These are phyloP conservation scores for Jaapia argillacea DNA, from an alignment of 768 basidiomycete species.

Conservation along the genomic window DNA sequence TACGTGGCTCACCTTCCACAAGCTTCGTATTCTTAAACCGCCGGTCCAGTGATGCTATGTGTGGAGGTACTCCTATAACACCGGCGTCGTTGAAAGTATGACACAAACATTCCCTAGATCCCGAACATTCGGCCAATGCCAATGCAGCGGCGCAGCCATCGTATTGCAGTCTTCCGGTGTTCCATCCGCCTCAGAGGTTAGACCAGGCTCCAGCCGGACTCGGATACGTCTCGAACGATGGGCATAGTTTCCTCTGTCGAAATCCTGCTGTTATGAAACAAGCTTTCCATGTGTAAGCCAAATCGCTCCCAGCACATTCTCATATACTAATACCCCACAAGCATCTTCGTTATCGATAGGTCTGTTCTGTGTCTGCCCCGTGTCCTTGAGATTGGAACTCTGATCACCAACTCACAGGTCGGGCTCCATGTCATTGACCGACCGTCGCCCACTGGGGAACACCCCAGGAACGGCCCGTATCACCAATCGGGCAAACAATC, in stretches of 20 bases:
- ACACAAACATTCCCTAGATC: conserved; percentile 21
- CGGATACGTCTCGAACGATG: conserved; percentile 47
- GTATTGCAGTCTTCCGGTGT: conserved; percentile 42
- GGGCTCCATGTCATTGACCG: conserved; percentile 32
- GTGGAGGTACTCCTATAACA: conserved; percentile 27
- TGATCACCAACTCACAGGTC: too few species aligned
- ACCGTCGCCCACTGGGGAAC: conserved; percentile 32
- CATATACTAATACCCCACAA: conserved; percentile 16
- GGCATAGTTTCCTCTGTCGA: conserved; percentile 42
- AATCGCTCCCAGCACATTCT: not conserved
- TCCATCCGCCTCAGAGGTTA: conserved; percentile 31
- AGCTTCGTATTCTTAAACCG: too few species aligned
- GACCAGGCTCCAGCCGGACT: conserved; percentile 13
- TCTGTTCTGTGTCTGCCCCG: too few species aligned
- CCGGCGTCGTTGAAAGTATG: not conserved
- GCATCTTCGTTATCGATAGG: conserved; percentile 45
- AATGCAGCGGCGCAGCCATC: conserved; percentile 35
- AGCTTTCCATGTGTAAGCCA: conserved; percentile 49
- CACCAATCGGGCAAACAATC: conserved; percentile 26
- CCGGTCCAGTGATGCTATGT: conserved; percentile 43
- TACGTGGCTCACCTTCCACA: too few species aligned
- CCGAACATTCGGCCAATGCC: conserved; percentile 35
- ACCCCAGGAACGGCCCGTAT: conserved; percentile 34
- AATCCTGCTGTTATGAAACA: conserved; percentile 43
- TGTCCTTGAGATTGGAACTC: too few species aligned